A percentile compares a stretch with the other conserved stretches of the same genome.
Conservation (phyloP, 1,284 basidiomycete genomes). For the Dichomitus squalens region DNA sequence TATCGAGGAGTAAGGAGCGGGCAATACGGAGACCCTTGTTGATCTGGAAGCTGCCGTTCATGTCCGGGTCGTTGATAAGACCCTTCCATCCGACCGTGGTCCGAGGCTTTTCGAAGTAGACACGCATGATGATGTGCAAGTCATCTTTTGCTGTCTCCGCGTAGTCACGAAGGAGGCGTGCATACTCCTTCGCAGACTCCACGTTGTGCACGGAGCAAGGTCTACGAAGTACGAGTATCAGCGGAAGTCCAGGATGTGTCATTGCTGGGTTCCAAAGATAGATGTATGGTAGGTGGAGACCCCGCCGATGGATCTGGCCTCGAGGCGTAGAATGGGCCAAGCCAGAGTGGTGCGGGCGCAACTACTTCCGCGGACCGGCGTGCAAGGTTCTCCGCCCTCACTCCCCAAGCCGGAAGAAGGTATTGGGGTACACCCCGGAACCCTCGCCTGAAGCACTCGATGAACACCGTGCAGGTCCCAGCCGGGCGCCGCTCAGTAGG, state of each 20-base stretch:
- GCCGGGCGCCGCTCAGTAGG: constrained; percentile 8
- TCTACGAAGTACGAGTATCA: constrained; percentile 41
- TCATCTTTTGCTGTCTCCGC: constrained; percentile 83
- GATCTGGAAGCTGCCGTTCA: constrained; percentile 89
- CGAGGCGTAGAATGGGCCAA: too few relatives aligned
- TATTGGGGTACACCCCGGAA: background rate
- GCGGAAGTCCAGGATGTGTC: too few relatives aligned
- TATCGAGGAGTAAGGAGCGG: constrained; percentile 84
- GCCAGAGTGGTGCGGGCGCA: too few relatives aligned
- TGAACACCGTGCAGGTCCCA: background rate
- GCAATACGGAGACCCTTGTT: constrained; percentile 96
- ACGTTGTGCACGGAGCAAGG: constrained; percentile 94
- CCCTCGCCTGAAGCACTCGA: background rate
- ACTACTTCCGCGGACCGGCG: too few relatives aligned
- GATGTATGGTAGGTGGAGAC: too few relatives aligned
- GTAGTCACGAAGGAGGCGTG: constrained; percentile 78
- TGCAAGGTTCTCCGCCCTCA: background rate
- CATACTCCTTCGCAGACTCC: constrained; percentile 85
- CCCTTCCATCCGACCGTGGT: constrained; percentile 99
- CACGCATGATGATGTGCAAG: constrained; percentile 94
- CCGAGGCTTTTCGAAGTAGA: constrained; percentile 95
- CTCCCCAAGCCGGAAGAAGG: background rate
- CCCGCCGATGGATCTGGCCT: too few relatives aligned
- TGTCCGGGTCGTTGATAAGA: constrained; percentile 92
- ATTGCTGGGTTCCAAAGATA: too few relatives aligned